Base-by-base conservation (phyloP, 2,329 filamentous ascomycete species). In the Endothia cerciana region DNA sequence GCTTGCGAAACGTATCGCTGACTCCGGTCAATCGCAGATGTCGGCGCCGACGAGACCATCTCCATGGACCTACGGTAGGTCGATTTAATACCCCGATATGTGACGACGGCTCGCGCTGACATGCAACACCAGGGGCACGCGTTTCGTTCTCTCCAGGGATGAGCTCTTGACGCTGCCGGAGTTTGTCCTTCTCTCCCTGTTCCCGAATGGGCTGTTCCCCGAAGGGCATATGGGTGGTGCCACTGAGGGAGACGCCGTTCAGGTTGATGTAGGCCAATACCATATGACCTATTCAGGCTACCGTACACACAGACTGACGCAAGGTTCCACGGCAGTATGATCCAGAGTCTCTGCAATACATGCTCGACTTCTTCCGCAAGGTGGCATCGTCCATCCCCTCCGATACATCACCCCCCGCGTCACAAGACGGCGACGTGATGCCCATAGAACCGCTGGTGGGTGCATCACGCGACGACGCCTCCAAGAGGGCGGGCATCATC, bases 281-380 rank as follows among this genome's bases (percentile, higher is more conserved):
- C 22, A 15, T 17, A 28, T 15, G n/a, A 58, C 38, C 1, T 22
- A 1, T 41, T 8, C 55, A 40, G 36, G 17, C 10, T 25, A 19
- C 8, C 2, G 4, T 11, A 3, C 25, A 19, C 25, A 30, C 4
- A 59, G n/a, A 13, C 51, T 63, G 19, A 63, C 36, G n/a, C 8
- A 28, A 43, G 17, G 7, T 36, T 15, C 38, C 69, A 56, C 1
- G 79, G 72, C 81, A 99, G 95, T 99, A 98, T 81, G 95, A 99
- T 78, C 94, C 95, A 30, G 89, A 90, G 62, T 98, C 94, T 58
- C 87, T 99, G 64, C 93, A 98, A 80, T 99, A 98, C 81, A 99
- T 99, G 95, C 87, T 99, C 70, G 94, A 97, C 74, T 99, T 99
- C 80, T 99, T 99, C 83, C 91, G 95, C 70, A 89, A 90, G 71